phyloP scores from a whole-genome alignment of 345 rosid species.

The Camelina laxa region DNA sequence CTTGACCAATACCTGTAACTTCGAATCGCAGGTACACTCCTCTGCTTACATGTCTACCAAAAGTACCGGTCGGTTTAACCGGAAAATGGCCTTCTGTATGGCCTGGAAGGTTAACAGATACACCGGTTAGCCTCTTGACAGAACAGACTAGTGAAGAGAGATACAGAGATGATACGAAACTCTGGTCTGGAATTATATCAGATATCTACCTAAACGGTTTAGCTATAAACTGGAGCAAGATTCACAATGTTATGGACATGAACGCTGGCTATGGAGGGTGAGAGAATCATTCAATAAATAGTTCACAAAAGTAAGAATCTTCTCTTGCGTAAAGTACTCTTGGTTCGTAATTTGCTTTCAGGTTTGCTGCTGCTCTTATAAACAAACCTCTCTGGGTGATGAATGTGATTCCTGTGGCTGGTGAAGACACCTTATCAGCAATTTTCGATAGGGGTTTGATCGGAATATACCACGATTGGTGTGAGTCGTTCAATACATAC shows the following conservation, averaged over 20 bases:
- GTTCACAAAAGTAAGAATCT: constrained; percentile 39
- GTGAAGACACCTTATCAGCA: constrained; percentile 64
- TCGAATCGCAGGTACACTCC: constrained; percentile 67
- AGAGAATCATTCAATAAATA: constrained; percentile 3
- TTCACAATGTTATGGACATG: constrained; percentile 92
- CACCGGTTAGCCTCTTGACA: constrained; percentile 55
- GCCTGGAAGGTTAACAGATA: constrained; percentile 72
- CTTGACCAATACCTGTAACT: neutral
- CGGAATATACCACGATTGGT: constrained; percentile 93
- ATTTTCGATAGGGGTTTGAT: constrained; percentile 84
- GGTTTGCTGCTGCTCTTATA: constrained; percentile 85
- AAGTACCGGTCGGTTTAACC: constrained; percentile 53
- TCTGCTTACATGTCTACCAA: constrained; percentile 62
- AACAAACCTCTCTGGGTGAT: constrained; percentile 83
- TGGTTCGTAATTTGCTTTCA: constrained; percentile 36
- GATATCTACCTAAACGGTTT: constrained; percentile 63
- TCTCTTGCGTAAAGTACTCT: constrained; percentile 36
- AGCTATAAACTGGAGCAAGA: constrained; percentile 67
- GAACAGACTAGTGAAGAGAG: constrained; percentile 46
- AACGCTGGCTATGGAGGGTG: constrained; percentile 98
- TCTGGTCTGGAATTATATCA: constrained; percentile 70
- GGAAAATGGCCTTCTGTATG: constrained; percentile 70
- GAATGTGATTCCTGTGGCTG: constrained; percentile 76
- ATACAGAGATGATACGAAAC: constrained; percentile 56
- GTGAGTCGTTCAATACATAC: constrained; percentile 80